Evolutionary conservation across 495 filamentous ascomycete species (phyloP), one percentile per base, ranked within the genome.

Genomic region (Rhizodiscina lignyota): DNA sequence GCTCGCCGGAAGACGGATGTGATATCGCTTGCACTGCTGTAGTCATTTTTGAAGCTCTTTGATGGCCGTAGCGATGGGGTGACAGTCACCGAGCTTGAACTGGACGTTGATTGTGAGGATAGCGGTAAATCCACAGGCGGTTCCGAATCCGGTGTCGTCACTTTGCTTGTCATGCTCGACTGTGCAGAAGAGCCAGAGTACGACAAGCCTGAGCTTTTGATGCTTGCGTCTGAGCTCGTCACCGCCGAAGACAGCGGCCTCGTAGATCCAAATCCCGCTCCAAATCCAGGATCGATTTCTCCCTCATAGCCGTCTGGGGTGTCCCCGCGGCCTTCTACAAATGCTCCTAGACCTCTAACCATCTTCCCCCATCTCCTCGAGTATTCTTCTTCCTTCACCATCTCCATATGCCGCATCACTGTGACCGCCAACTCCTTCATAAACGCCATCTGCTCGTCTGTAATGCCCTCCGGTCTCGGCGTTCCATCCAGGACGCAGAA

Each of bases 351-450:
- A 2, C 50, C 58, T 5, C 55, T 43, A 15, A 66, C 49, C 30
- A 64, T 55, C 35, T 52, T 41, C 32, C 60, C 57, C 17, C 53
- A 47, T 11, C 60, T 50, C 30, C 53, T 41, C 1, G 56, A 52
- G 33, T 50, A 45, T 23, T 47, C 44, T 30, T 47, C 50, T 27
- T 54, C 32, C 18, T 53, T 41, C 8, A 51, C 48, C 26, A 50
- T 45, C 17, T 64, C 60, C 1, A 67, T 51, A 40, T 67, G 58
- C 21, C 47, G 49, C 60, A 63, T 62, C 35, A 67, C 54, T 26
- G 58, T 52, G 17, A 37, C 35, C 8, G 56, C 53, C 35, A 63
- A 61, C 35, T 63, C 60, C 33, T 44, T 39, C 40, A 67, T 31
- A 38, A 60, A 55, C 28, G 39, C 34, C 1, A 55, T 45, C 5